Evolutionary conservation across 768 basidiomycete genomes (phyloP), one percentile per base, ranked within the genome.

Genomic region (Rhizopogon vinicolor): DNA sequence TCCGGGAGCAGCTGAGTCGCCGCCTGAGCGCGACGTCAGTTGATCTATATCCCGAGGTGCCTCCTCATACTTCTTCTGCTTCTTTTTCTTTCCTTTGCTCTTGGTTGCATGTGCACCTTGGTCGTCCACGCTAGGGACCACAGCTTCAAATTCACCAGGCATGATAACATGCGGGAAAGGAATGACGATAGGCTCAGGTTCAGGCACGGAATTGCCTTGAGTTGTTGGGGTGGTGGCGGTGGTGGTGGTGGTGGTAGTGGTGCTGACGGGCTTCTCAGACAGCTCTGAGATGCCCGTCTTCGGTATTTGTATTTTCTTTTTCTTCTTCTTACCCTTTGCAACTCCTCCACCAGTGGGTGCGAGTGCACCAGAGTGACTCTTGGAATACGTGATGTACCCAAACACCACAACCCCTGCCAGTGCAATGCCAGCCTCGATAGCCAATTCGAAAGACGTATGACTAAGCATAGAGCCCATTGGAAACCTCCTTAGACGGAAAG

Each of bases 381-480:
- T 48, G 44, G 54, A n/a, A 51, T 64, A 60, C 13, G 60, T 59
- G 44, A 61, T 40, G 59, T 78, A 77, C 28, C 75, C 75, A 19
- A 75, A 60, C 4, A 72, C 75, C 44, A 78, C 64, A 16, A 74
- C 73, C 51, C 75, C 75, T 43, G 71, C 25, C 25, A 25, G 25
- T 25, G 25, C 72, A 41, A 79, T 66, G 44, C 76, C 69, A 31
- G 69, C 66, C 28, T 67, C 65, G 42, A 77, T 29, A 29, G 72
- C 67, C 41, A 67, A 57, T 60, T 80, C 75, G 19, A 75, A 53
- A 18, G 75, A 65, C 12, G 81, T 50, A 40, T 69, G 65, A 57
- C 80, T 82, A 55, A 77, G 74, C 51, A 76, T 61, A 19, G 76
- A 72, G 44, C 80, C 80, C 80, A 81, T 81, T 13, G 45, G 55